Percentiles rank a stretch among this genome's conserved stretches.
Evolutionary conservation across 345 rosid species (phyloP).

Genomic region (Gossypium australe): DNA sequence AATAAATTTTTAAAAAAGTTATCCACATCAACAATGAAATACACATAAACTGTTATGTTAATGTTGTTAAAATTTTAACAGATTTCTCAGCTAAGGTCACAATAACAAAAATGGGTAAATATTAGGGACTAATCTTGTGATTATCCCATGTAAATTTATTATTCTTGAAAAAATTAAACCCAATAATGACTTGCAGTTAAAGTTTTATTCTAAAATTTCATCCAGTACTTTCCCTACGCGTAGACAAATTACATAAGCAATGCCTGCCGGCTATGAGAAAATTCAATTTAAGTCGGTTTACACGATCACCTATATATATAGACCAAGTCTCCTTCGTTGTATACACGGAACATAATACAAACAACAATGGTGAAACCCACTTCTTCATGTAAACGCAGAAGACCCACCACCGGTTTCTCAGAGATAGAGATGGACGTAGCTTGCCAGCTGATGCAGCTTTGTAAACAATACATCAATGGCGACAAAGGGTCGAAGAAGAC

Average conservation of each 20-base stretch:
- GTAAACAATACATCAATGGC: not conserved
- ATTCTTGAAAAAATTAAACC: not conserved
- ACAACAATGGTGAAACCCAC: not conserved
- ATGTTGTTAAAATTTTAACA: too few species aligned
- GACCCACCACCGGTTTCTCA: not conserved
- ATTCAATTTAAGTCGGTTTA: not conserved
- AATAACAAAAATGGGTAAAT: too few species aligned
- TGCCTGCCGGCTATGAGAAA: not conserved
- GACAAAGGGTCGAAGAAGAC: not conserved
- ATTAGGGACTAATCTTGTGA: too few species aligned
- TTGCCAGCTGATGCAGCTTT: not conserved
- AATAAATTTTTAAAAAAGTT: too few species aligned
- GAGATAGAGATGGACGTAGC: slow-evolving; percentile 1
- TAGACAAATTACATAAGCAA: not conserved
- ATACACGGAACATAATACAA: not conserved
- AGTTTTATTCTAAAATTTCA: not conserved
- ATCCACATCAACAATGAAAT: too few species aligned
- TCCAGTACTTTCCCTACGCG: not conserved
- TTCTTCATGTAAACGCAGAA: not conserved
- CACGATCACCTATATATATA: not conserved
- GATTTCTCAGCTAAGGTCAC: too few species aligned
- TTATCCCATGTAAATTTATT: too few species aligned
- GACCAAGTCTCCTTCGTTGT: not conserved
- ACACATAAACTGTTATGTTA: too few species aligned
- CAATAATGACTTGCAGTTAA: not conserved